Conservation (phyloP, 495 filamentous ascomycete genomes). For the Aspergillus avenaceus region DNA sequence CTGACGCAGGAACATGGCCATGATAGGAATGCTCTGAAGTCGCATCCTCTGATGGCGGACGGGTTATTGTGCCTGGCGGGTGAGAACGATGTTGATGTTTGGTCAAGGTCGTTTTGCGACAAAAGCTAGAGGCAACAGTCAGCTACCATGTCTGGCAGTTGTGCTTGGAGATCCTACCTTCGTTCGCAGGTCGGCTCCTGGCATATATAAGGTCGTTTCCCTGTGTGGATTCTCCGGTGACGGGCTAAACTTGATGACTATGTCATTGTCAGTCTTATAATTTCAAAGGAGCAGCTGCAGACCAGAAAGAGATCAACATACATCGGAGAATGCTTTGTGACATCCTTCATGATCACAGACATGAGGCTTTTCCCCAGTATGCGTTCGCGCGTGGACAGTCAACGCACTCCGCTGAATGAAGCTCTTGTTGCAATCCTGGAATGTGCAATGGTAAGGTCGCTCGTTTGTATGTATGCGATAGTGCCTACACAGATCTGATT, state of each 20-base stretch:
- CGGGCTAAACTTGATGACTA: slow-evolving; percentile 85
- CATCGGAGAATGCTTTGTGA: slow-evolving; percentile 82
- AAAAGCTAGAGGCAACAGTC: slow-evolving; percentile 55
- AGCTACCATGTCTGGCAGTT: not conserved
- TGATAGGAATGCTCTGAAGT: slow-evolving; percentile 40
- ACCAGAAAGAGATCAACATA: slow-evolving; percentile 39
- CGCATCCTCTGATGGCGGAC: slow-evolving; percentile 40
- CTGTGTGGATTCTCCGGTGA: slow-evolving; percentile 83
- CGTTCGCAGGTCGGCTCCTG: slow-evolving; percentile 72
- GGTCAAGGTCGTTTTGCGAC: slow-evolving; percentile 82
- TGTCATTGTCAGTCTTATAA: not conserved
- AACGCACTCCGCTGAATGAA: slow-evolving; percentile 89
- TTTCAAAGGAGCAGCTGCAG: not conserved
- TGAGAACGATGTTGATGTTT: slow-evolving; percentile 75
- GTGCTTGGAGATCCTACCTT: slow-evolving; percentile 50
- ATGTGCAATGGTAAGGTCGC: slow-evolving; percentile 70
- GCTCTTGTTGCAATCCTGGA: slow-evolving; percentile 72
- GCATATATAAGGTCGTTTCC: slow-evolving; percentile 81
- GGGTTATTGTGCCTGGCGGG: slow-evolving; percentile 51
- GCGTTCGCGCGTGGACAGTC: slow-evolving; percentile 81
- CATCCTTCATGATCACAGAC: slow-evolving; percentile 76
- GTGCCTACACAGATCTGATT: slow-evolving; percentile 85
- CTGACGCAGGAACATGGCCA: slow-evolving; percentile 12
- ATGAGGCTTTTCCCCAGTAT: slow-evolving; percentile 89
- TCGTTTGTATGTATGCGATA: slow-evolving; percentile 90